Evolutionary conservation across 805 yeast genomes (phyloP), one percentile per base, ranked within the genome.

Genomic region (Zygosaccharomyces gambellarensis): DNA sequence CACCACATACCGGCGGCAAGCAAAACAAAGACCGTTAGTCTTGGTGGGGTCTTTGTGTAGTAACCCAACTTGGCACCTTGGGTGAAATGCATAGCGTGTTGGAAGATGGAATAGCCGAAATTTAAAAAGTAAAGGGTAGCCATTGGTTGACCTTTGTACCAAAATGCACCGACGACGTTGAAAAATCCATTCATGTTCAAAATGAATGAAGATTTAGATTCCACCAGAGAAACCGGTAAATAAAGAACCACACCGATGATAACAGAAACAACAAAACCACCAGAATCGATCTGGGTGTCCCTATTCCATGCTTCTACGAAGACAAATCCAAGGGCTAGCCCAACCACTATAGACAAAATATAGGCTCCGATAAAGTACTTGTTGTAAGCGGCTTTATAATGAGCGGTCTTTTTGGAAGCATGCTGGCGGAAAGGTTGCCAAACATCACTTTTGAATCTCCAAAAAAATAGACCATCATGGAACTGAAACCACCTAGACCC

Each of bases 161-260:
- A 74, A 62, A 81, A 83, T 2, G 88, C 89, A 25, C 80, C 78
- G 39, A 84, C 74, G 52, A 84, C 68, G 60, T 83, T 88, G 3
- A 83, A 77, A 46, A 84, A 62, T 2, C 82, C 87, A 57, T 79
- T 79, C 54, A 83, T 68, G 12, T 83, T 83, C 49, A 82, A 75
- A 1, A 74, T 59, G 39, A 70, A 75, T 67, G 84, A 83, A 0
- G 90, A 81, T 30, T 79, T 77, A 2, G 87, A 83, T 14, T 76
- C 78, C 46, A 84, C 73, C n/a, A 83, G 68, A 1, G 83, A 80
- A 21, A 81, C 70, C 4, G 90, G 90, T 41, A 83, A 67, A 42
- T 83, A 67, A 60, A 82, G 77, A 6, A 78, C 64, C 31, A 78
- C 62, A 45, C 81, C 78, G 52, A 82, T 72, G 11, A 72, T 69